Conservation (phyloP, 306 rosid genomes). For the Trifolium fragiferum region DNA sequence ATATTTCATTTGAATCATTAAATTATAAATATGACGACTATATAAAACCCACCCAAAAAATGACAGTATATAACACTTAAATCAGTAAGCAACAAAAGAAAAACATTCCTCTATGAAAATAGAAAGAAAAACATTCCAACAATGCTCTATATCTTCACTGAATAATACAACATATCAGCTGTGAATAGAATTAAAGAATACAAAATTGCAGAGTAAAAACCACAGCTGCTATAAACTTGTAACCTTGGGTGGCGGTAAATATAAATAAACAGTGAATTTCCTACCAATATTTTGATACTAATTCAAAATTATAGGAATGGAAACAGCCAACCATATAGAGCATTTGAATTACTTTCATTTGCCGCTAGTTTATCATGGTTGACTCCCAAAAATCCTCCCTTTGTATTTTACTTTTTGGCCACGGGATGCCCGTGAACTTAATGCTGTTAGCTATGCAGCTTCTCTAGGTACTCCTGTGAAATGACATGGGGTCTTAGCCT, state of each 20-base stretch:
- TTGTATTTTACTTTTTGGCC: constrained; percentile 18
- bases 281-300: constrained; percentile 18
- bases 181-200: constrained; percentile 30
- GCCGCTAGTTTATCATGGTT: constrained; percentile 26
- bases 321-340: constrained; percentile 15
- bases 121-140: too few relatives aligned
- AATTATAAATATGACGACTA: too few relatives aligned
- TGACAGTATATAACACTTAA: too few relatives aligned
- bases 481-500: constrained; percentile 53
- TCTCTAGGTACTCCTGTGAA: constrained; percentile 29
- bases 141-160: not conserved
- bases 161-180: constrained; percentile 24
- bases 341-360: constrained; percentile 28
- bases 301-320: constrained; percentile 13
- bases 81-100: too few relatives aligned
- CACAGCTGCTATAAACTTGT: constrained; percentile 16
- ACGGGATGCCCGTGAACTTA: not conserved
- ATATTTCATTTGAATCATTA: too few relatives aligned
- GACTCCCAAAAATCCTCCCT: constrained; percentile 14
- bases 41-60: too few relatives aligned
- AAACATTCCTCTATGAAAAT: too few relatives aligned
- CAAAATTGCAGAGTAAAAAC: constrained; percentile 29
- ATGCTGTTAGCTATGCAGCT: constrained; percentile 35
- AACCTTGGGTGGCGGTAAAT: not conserved
- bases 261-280: not conserved